Base-by-base conservation (phyloP, 2,329 filamentous ascomycete species). In the Hypocreales sp. region DNA sequence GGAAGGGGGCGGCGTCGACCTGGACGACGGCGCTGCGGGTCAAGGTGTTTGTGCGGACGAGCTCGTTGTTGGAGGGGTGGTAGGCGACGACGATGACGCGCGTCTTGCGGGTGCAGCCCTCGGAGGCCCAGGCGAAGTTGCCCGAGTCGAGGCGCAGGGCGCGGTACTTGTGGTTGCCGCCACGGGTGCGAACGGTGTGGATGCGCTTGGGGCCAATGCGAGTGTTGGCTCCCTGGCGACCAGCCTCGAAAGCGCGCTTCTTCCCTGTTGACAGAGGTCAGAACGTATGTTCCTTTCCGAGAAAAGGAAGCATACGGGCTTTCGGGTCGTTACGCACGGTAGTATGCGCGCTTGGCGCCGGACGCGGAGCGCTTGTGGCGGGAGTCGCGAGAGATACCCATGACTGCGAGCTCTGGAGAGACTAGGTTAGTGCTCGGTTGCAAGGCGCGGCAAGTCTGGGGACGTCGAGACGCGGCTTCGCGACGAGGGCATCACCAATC, bases 1-100 rank as follows among this genome's bases (percentile, higher is more conserved):
- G 75, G 82, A 98, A 98, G 47, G 90, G 90, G 40, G 90, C 83
- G 51, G 92, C 90, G 64, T 98, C 90, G 65, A 98, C 70, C 73
- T 98, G 90, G 60, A 98, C 82, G 55, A 98, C 82, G 67, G 90
- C 90, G 56, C 83, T 83, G 70, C 86, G 92, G 73, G 90, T 98
- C 60, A 98, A 75, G 69, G 90, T 95, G 79, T 98, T 98, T 65
- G 90, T 98, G 58, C 90, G 90, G 72, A 98, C 86, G 50, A 98
- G 76, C 71, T 98, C 90, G 83, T 98, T 98, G 86, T 98, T 98
- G 61, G 87, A 94, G 40, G 90, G 92, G 68, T 98, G 92, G 81
- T 84, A 98, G 59, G 78, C 79, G 66, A 98, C 92, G 53, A 71
- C 84, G 61, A 98, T 94, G 61, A 98, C 81, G 72, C 92, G 90